A percentile compares a stretch with the other conserved stretches of the same genome.
phyloP scores from a whole-genome alignment of 169 alveolate genomes.

The Plasmodium relictum region DNA sequence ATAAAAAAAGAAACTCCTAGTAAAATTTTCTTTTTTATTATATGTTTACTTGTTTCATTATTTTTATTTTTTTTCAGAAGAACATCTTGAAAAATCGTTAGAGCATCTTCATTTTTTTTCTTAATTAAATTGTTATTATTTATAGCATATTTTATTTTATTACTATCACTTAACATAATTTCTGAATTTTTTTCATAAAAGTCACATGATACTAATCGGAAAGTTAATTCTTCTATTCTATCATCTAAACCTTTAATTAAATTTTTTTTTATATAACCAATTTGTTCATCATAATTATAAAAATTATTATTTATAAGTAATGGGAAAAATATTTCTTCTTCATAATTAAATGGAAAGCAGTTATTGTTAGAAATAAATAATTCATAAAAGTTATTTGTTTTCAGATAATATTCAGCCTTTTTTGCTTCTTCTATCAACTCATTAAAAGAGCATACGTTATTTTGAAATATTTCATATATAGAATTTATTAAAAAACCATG shows the following conservation, averaged over 20 bases:
- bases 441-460: neutral
- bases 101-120: too few species aligned
- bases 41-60: neutral
- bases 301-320: constrained; percentile 15
- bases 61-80: neutral
- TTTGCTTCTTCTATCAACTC: constrained; percentile 49
- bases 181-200: neutral
- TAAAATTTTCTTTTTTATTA: neutral
- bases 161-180: neutral
- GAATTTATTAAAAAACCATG: constrained; percentile 10
- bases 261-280: neutral
- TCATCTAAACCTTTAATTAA: constrained; percentile 26
- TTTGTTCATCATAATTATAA: constrained; percentile 7
- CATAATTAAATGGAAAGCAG: constrained; percentile 36
- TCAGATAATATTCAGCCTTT: constrained; percentile 25
- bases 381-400: neutral
- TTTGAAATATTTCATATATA: constrained; percentile 25
- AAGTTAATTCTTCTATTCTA: constrained; percentile 17
- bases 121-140: neutral
- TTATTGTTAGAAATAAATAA: constrained; percentile 15
- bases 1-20: constrained; percentile 29
- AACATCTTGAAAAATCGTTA: constrained; percentile 4
- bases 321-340: constrained; percentile 39
- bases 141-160: neutral
- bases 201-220: constrained; percentile 18